Conservation (phyloP, 768 basidiomycete species). For the Suillus lakei region DNA sequence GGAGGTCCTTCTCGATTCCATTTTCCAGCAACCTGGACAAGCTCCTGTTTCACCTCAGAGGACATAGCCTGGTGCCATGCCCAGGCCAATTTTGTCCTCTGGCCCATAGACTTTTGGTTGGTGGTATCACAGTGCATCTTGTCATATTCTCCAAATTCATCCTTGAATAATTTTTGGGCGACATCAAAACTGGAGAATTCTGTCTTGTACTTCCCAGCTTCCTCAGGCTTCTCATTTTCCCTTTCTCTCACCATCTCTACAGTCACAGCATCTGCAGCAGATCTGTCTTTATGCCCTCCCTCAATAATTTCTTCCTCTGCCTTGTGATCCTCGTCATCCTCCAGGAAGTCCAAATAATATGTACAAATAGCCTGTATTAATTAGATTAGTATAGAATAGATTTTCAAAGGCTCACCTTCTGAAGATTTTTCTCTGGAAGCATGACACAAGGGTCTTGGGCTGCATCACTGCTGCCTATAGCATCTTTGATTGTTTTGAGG, state of each 20-base stretch:
- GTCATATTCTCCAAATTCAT: not conserved
- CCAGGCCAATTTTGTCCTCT: not conserved
- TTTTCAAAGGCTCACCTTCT: not conserved
- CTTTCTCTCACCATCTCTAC: not conserved
- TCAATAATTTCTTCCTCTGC: not conserved
- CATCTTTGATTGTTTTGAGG: not conserved
- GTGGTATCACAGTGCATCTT: not conserved
- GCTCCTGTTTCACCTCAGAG: not conserved
- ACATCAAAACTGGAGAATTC: not conserved
- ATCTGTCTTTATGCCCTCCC: not conserved
- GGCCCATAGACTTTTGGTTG: not conserved
- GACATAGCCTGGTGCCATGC: not conserved
- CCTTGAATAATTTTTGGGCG: not conserved
- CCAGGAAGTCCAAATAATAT: not conserved
- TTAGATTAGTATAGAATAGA: not conserved
- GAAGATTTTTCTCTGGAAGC: not conserved
- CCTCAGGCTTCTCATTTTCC: not conserved
- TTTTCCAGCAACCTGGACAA: not conserved
- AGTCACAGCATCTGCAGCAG: not conserved
- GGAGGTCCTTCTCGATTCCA: not conserved
- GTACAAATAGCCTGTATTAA: not conserved
- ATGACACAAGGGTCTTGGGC: not conserved
- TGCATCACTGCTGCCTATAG: not conserved
- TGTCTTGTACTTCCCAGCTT: not conserved
- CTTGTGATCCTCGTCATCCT: not conserved